Evolutionary conservation across 768 basidiomycete species (phyloP), one percentile per base, ranked within the genome.

Genomic region (Phlebiopsis gigantea): DNA sequence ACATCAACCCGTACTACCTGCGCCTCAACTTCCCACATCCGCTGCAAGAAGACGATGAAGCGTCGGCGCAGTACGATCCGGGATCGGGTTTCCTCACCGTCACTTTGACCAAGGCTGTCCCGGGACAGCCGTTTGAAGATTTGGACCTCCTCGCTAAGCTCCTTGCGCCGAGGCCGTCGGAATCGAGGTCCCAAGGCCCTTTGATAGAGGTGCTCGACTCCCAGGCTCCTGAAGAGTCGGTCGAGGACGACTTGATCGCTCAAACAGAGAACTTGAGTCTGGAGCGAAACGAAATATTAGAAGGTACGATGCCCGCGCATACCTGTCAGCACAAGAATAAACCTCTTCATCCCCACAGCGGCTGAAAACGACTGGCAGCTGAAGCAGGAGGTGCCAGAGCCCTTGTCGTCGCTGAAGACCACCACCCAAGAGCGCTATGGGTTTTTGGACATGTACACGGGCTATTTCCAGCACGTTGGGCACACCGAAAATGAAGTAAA

Each of bases 1-100:
- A 93, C 64, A 80, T 92, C 67, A 89, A 88, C 57, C 91, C 91
- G 1, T 94, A 93, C 66, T 93, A 88, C 64, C 77, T 93, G 53
- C 85, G 90, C 1, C 77, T 94, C 59, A 83, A 84, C 64, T 91
- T 94, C 68, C 75, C 86, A 26, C 79, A 87, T 62, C 68, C 80
- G 0, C 67, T 87, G 24, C 61, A 87, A 55, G 87, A 89, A 62
- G 89, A 92, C 56, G 78, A 80, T 28, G 69, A 71, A 24, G 85
- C 88, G 17, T 80, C 80, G 25, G 91, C 90, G 1, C 66, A 74
- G 62, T 94, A 93, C 64, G 87, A 94, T 68, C 82, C 90, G 26
- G 76, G 79, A 34, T 77, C 84, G n/a, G 91, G 90, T n/a, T 82
- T 84, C 66, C 74, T 94, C 62, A 87, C 81, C 14, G 74, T 93